A percentile compares a stretch with the other conserved stretches of the same genome.
phyloP scores from a whole-genome alignment of 306 rosid species.

The Vigna trinervia region DNA sequence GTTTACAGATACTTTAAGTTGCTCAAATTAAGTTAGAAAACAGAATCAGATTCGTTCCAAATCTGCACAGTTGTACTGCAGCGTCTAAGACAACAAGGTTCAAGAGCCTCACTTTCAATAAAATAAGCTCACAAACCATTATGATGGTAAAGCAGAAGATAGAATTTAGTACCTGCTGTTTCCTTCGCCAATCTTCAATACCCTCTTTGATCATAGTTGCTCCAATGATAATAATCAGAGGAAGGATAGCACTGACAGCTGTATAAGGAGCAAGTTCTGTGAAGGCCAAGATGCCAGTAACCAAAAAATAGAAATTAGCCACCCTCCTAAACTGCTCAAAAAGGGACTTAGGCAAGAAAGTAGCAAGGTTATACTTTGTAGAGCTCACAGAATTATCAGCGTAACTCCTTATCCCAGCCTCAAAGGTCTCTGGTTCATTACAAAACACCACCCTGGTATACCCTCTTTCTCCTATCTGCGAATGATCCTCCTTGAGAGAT shows the following conservation, averaged over 20 bases:
- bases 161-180: constrained; percentile 72
- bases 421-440: constrained; percentile 70
- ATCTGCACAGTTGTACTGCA: constrained; percentile 37
- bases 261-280: constrained; percentile 83
- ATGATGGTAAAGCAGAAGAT: constrained; percentile 12
- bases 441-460: constrained; percentile 79
- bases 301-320: constrained; percentile 89
- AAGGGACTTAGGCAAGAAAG: constrained; percentile 90
- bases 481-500: constrained; percentile 67
- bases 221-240: constrained; percentile 64
- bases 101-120: background rate
- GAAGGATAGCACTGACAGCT: constrained; percentile 84
- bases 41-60: constrained; percentile 32
- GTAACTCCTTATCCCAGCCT: constrained; percentile 62
- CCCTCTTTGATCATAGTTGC: constrained; percentile 89
- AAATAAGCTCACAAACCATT: constrained; percentile 24
- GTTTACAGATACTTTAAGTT: background rate
- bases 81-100: constrained; percentile 20
- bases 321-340: constrained; percentile 99
- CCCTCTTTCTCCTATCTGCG: constrained; percentile 80
- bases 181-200: constrained; percentile 81
- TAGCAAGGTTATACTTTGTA: constrained; percentile 76
- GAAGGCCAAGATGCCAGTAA: constrained; percentile 75
- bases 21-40: constrained; percentile 10
- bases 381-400: constrained; percentile 74